A percentile compares a stretch with the other conserved stretches of the same genome.
Evolutionary conservation across 495 filamentous ascomycete genomes (phyloP).

Genomic region (Aspergillus campestris): DNA sequence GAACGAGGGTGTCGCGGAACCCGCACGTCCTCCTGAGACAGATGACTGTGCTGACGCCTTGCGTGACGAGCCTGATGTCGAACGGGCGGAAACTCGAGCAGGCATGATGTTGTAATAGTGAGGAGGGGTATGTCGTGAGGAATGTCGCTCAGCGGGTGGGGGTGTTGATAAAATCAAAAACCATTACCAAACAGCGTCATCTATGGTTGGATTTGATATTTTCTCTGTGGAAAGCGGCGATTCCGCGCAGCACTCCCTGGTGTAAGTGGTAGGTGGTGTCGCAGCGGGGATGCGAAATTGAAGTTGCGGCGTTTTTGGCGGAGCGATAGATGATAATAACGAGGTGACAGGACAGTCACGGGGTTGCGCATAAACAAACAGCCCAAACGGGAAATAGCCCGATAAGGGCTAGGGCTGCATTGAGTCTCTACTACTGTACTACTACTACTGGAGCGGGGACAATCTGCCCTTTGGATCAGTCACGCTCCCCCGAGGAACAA

Average conservation of each 20-base stretch:
- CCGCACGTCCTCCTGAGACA: conserved; percentile 50
- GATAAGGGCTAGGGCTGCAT: conserved; percentile 32
- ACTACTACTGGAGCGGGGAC: no score
- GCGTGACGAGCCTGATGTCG: conserved; percentile 45
- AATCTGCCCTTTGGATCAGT: no score
- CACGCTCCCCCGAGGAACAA: no score
- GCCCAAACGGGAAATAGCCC: conserved; percentile 32
- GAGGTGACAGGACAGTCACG: conserved; percentile 15
- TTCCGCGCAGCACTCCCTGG: no score
- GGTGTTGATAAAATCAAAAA: conserved; percentile 9
- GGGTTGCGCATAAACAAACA: conserved; percentile 38
- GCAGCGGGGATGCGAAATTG: conserved; percentile 3
- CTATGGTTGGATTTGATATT: neutral
- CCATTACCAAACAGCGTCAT: neutral
- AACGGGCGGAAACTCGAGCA: conserved; percentile 49
- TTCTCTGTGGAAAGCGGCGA: no score
- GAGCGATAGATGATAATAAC: conserved; percentile 2
- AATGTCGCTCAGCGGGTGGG: conserved; percentile 36
- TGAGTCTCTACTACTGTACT: conserved; percentile 1
- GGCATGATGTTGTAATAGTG: conserved; percentile 44
- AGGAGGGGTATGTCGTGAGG: conserved; percentile 25
- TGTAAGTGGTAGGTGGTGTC: no score
- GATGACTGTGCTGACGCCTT: conserved; percentile 50
- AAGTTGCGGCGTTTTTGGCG: conserved; percentile 16
- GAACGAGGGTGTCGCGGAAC: conserved; percentile 51